phyloP scores from a whole-genome alignment of 306 rosid genomes.

The Astragalus glycyphyllos region DNA sequence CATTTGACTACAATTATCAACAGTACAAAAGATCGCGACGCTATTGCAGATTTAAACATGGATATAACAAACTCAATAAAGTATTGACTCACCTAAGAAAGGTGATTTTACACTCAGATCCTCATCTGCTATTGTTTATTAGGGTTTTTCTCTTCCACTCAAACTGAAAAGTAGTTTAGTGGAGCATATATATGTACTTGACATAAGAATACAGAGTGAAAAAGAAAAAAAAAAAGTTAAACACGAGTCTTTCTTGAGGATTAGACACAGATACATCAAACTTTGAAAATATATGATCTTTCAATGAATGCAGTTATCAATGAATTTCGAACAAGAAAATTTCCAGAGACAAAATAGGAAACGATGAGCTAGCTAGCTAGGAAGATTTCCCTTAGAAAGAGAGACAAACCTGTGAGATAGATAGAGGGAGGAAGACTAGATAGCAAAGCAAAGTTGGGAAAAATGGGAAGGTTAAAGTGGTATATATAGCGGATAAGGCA shows the following conservation, averaged over 20 bases:
- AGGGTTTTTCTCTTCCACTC: background rate
- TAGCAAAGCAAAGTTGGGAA: constrained; percentile 22
- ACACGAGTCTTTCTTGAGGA: background rate
- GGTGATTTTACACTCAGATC: constrained; percentile 16
- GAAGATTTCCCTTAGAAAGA: too few species aligned
- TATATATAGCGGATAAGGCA: constrained; percentile 15
- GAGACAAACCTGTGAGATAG: constrained; percentile 35
- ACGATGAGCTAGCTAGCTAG: too few species aligned
- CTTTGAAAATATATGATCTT: background rate
- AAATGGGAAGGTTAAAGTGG: constrained; percentile 2
- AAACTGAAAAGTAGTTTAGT: too few species aligned
- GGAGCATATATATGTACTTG: background rate
- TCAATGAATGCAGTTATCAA: background rate
- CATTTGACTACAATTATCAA: too few species aligned
- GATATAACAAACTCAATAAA: background rate
- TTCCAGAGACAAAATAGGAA: background rate
- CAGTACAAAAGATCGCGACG: too few species aligned
- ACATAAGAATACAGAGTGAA: too few species aligned
- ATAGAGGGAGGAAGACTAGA: constrained; percentile 18
- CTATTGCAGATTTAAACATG: too few species aligned
- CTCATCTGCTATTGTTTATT: background rate
- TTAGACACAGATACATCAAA: background rate
- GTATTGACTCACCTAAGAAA: constrained; percentile 13
- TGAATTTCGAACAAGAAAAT: background rate
- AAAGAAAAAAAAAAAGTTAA: too few species aligned